Evolutionary conservation across 345 rosid genomes (phyloP).

Genomic region (Trapa incisa): DNA sequence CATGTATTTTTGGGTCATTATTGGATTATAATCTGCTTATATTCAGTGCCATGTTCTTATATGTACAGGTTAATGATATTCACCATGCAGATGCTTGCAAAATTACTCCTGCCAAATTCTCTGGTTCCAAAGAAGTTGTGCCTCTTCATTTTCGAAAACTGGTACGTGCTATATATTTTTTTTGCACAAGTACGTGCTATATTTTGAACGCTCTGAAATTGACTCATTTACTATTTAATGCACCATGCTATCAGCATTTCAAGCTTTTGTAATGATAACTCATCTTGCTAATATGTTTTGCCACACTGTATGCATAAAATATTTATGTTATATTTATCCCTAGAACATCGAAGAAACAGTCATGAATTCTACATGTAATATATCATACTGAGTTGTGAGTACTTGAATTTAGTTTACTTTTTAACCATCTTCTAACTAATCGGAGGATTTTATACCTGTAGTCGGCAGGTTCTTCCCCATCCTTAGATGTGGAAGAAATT

Average conservation of each 20-base stretch:
- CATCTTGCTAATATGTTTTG: neutral
- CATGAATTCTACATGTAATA: neutral
- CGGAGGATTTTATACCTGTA: slow-evolving; percentile 16
- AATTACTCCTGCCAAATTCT: slow-evolving; percentile 85
- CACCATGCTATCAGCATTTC: neutral
- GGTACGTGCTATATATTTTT: slow-evolving; percentile 24
- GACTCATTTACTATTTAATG: neutral
- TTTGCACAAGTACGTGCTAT: neutral
- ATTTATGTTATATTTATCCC: neutral
- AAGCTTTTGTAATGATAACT: neutral
- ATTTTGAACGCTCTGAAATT: slow-evolving; percentile 1
- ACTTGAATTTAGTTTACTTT: neutral
- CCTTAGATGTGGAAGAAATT: slow-evolving; percentile 49
- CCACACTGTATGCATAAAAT: neutral
- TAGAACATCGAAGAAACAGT: neutral
- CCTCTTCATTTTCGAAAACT: slow-evolving; percentile 65
- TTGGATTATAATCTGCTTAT: neutral
- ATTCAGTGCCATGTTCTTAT: neutral
- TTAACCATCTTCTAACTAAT: neutral
- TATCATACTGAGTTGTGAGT: neutral
- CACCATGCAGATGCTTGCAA: slow-evolving; percentile 76
- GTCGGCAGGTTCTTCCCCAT: slow-evolving; percentile 44
- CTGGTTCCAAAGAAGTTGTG: slow-evolving; percentile 89
- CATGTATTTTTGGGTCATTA: neutral
- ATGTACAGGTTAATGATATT: slow-evolving; percentile 56